Percentiles rank a stretch among this genome's conserved stretches.
Evolutionary conservation across 2,329 filamentous ascomycete species (phyloP).

Genomic region (Botrytis hyacinthi): DNA sequence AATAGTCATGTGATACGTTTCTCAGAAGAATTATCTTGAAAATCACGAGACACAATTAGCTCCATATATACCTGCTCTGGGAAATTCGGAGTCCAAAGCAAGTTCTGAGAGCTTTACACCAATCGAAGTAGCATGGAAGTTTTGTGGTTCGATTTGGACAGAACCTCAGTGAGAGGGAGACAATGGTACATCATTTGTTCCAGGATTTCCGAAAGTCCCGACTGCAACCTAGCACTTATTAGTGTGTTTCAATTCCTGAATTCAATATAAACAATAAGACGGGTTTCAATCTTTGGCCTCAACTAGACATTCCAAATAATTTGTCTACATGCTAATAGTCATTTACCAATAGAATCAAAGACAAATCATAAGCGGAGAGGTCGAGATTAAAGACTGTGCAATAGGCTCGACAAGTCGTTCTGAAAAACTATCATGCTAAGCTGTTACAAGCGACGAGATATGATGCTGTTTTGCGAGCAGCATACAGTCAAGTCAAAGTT

Average conservation of each 20-base stretch:
- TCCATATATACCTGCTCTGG: not conserved
- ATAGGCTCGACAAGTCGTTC: not conserved
- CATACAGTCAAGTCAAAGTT: not conserved
- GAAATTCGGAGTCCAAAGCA: not conserved
- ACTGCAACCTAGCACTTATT: not conserved
- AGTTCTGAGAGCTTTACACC: not conserved
- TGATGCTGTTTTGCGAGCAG: not conserved
- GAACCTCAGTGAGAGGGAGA: not conserved
- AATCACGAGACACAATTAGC: not conserved
- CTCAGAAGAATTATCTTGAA: not conserved
- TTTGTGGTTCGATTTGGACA: not conserved
- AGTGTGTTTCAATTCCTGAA: not conserved
- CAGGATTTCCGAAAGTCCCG: not conserved
- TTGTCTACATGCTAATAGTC: not conserved
- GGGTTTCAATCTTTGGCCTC: accelerated
- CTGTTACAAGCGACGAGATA: not conserved
- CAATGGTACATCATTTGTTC: not conserved
- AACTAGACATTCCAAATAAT: not conserved
- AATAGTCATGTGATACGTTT: not conserved
- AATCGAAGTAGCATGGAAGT: not conserved
- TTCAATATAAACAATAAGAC: not conserved
- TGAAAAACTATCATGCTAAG: not conserved
- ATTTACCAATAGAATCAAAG: not conserved
- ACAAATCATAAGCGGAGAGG: not conserved
- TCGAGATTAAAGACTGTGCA: not conserved